phyloP scores from a whole-genome alignment of 192 early-diverging fungal genomes.

The Coemansia furcata region DNA sequence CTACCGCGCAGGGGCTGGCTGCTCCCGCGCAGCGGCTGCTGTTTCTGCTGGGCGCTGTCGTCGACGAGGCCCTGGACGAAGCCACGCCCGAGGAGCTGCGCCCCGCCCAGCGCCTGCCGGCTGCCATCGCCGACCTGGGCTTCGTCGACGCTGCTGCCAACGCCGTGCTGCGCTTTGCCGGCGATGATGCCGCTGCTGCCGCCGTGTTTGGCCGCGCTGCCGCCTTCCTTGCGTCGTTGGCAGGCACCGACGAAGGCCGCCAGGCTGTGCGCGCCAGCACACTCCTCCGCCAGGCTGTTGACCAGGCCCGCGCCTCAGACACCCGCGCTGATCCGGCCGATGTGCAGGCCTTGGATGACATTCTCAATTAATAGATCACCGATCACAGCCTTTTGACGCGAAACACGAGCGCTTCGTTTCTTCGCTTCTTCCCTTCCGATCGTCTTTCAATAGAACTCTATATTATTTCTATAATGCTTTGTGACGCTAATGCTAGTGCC shows the following conservation, averaged over 20 bases:
- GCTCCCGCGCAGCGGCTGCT: conserved; percentile 49
- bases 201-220: conserved; percentile 32
- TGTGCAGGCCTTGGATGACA: conserved; percentile 1
- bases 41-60: conserved; percentile 63
- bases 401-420: background rate
- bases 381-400: background rate
- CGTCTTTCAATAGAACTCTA: background rate
- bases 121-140: conserved; percentile 49
- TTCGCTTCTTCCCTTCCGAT: background rate
- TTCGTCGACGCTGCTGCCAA: conserved; percentile 47
- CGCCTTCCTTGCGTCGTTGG: conserved; percentile 23
- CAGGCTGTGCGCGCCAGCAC: conserved; percentile 10
- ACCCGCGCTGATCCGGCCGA: background rate
- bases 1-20: background rate
- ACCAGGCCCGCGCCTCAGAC: conserved; percentile 5
- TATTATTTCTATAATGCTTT: conserved; percentile 2
- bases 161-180: conserved; percentile 49
- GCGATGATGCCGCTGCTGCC: conserved; percentile 33
- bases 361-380: background rate
- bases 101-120: conserved; percentile 34
- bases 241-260: conserved; percentile 19
- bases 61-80: conserved; percentile 56
- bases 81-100: conserved; percentile 34
- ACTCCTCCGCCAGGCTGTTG: conserved; percentile 3
- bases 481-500: background rate